phyloP scores from a whole-genome alignment of 805 yeast species.

The Saturnispora hagleri region DNA sequence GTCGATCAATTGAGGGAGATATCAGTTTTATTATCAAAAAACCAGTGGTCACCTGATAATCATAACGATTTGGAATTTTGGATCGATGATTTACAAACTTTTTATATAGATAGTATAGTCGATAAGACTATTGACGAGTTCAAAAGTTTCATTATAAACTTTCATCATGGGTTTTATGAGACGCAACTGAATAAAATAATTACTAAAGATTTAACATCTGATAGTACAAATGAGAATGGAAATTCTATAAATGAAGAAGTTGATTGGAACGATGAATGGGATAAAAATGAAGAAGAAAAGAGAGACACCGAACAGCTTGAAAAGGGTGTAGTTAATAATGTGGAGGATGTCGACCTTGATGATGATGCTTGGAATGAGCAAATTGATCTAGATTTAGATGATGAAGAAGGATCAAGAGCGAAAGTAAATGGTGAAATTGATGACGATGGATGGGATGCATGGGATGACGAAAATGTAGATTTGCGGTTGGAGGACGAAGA shows the following conservation, averaged over 20 bases:
- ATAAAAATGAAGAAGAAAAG: slow-evolving; percentile 16
- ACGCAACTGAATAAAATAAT: slow-evolving; percentile 8
- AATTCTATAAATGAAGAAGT: background rate
- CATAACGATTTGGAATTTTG: slow-evolving; percentile 27
- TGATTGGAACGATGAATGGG: slow-evolving; percentile 10
- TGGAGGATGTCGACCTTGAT: slow-evolving; percentile 14
- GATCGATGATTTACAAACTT: slow-evolving; percentile 24
- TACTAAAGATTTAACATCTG: background rate
- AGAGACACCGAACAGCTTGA: background rate
- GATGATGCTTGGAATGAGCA: slow-evolving; percentile 12
- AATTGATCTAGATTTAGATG: slow-evolving; percentile 6
- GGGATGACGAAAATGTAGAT: slow-evolving; percentile 11
- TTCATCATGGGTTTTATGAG: slow-evolving; percentile 9
- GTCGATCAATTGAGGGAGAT: slow-evolving; percentile 13
- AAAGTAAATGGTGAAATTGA: slow-evolving; percentile 21
- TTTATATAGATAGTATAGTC: slow-evolving; percentile 22
- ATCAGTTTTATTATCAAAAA: slow-evolving; percentile 17
- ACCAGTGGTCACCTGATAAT: slow-evolving; percentile 25
- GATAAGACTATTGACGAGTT: slow-evolving; percentile 21
- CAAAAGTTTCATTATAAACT: slow-evolving; percentile 17
- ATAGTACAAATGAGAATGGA: background rate
- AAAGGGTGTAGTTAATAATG: slow-evolving; percentile 9
- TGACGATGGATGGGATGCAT: slow-evolving; percentile 23
- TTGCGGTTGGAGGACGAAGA: slow-evolving; percentile 9
- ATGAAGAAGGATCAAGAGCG: slow-evolving; percentile 9